Evolutionary conservation across 1,284 basidiomycete genomes (phyloP).

Genomic region (Naganishia sp.): DNA sequence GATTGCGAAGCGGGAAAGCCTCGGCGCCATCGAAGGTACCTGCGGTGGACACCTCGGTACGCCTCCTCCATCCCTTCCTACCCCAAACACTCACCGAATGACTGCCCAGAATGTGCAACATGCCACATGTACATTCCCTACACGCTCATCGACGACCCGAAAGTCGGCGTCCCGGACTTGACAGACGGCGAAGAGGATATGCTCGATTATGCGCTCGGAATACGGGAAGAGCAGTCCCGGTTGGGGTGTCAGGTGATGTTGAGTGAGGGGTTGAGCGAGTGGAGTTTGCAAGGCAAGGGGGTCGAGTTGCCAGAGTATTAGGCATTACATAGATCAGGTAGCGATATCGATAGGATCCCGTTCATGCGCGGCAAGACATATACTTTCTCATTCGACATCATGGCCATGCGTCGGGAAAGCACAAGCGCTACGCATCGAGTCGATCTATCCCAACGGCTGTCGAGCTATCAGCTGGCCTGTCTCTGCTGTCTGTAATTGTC

Average conservation of each 20-base stretch:
- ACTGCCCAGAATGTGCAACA: slow-evolving; percentile 51
- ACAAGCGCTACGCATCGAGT: too few species aligned
- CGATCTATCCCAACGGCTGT: too few species aligned
- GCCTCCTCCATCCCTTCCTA: slow-evolving; percentile 27
- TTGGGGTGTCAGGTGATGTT: slow-evolving; percentile 54
- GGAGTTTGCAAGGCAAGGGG: slow-evolving; percentile 41
- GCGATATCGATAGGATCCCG: background rate
- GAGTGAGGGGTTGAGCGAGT: slow-evolving; percentile 44
- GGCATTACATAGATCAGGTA: background rate
- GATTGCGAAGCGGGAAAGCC: slow-evolving; percentile 44
- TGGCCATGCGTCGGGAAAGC: too few species aligned
- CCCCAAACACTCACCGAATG: background rate
- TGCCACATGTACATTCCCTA: slow-evolving; percentile 50
- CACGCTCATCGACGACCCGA: slow-evolving; percentile 25
- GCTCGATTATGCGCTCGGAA: slow-evolving; percentile 50
- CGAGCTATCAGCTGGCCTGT: too few species aligned
- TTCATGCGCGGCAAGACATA: background rate
- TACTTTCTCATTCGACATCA: background rate
- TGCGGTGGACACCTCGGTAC: slow-evolving; percentile 53
- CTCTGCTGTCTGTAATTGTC: too few species aligned
- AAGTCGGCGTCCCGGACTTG: slow-evolving; percentile 42
- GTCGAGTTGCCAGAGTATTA: slow-evolving; percentile 29
- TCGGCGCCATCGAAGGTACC: slow-evolving; percentile 52
- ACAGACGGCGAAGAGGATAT: slow-evolving; percentile 53
- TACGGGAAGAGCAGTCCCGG: slow-evolving; percentile 45